Base-by-base conservation (phyloP, 306 rosid genomes). In the Acacia crassicarpa region DNA sequence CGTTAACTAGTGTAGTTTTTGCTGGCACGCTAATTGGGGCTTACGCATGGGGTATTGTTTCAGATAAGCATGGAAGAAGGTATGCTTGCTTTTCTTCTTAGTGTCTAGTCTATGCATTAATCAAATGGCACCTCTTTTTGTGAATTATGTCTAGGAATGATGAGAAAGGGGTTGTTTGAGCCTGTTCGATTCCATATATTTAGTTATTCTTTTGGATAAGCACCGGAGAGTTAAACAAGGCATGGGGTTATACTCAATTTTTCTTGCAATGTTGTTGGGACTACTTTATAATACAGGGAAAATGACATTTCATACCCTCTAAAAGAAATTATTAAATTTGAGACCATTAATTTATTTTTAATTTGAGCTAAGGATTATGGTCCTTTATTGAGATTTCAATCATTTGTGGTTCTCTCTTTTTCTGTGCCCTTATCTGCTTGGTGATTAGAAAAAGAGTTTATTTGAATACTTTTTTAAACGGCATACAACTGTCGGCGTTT, bases 41-140 rank as follows among this genome's bases (percentile, higher is more conserved):
- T 9, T 95, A 93, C 76, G 63, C 98, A 16, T 95, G 97, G 98
- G 98, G 99, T 83, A 85, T 93, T 49, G 92, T 95, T 82, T 90
- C 99, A 6, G 99, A 95, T 88, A 90, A 83, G 76, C 86, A 92
- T 14, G 98, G 99, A 72, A 87, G 99, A 78, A 93, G 97, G 98
- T 86, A 53, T 30, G 83, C 35, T 44, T 35, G 78, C 8, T 14
- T 72, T 79, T 49, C 74, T 49, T 62, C 59, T 58, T 61, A 1
- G 15, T 66, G 48, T 62, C 12, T 14, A 38, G 32, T 51, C 62
- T 49, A 54, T 62, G 32, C 63, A 20, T 74, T 59, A 44, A 3
- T 74, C 8, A 53, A 53, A 53, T 19, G 23, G n/a, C 10, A 53
- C 59, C 59, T 19, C 23, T 53, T 53, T 53, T 23, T 53, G 59